Evolutionary conservation across 495 filamentous ascomycete genomes (phyloP).

Genomic region (Letharia lupina): DNA sequence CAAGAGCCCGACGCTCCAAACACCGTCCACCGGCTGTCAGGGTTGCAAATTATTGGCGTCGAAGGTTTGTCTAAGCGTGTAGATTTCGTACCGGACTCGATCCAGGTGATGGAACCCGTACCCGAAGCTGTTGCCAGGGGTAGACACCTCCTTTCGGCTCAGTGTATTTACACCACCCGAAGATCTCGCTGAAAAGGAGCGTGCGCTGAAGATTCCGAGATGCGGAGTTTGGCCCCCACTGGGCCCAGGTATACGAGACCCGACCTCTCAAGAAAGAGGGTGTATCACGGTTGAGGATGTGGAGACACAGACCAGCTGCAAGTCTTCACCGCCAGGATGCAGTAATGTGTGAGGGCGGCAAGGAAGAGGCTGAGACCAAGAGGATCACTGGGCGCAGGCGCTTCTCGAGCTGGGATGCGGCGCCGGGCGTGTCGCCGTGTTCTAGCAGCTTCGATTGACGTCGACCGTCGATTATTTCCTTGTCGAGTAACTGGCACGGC

Average conservation of each 20-base stretch:
- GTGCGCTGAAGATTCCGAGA: neutral
- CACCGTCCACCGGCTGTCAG: neutral
- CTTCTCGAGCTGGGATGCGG: constrained; percentile 17
- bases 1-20: neutral
- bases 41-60: neutral
- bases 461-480: neutral
- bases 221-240: constrained; percentile 2
- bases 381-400: constrained; percentile 14
- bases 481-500: neutral
- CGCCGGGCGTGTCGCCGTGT: constrained; percentile 10
- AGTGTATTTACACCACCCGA: neutral
- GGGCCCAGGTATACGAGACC: constrained; percentile 8
- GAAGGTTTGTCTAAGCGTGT: neutral
- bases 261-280: neutral
- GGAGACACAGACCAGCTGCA: constrained; percentile 22
- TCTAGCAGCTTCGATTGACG: constrained; percentile 9
- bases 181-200: neutral
- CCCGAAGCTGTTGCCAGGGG: neutral
- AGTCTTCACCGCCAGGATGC: constrained; percentile 9
- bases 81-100: neutral
- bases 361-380: constrained; percentile 10
- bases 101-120: neutral
- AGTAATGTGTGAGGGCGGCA: constrained; percentile 3
- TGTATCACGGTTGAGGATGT: constrained; percentile 5
- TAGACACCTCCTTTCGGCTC: neutral